Evolutionary conservation across 176 grass and related monocot genomes (phyloP).

Genomic region (Paspalum vaginatum): DNA sequence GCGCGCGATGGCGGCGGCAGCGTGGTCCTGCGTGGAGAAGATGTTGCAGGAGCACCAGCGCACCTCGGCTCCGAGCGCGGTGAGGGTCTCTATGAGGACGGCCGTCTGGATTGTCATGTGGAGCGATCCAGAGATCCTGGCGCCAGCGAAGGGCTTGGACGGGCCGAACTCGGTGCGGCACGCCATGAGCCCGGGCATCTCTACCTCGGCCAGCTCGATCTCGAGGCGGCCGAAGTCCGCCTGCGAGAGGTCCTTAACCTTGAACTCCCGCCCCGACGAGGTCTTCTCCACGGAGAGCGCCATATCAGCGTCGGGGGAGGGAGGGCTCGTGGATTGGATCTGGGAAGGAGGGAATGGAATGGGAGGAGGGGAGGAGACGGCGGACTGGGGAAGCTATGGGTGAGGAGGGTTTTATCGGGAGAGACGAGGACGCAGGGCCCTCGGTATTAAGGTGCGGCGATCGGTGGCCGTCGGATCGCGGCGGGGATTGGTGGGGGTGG

Average conservation of each 20-base stretch:
- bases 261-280: slow-evolving; percentile 80
- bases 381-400: background rate
- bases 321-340: slow-evolving; percentile 32
- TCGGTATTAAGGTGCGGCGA: background rate
- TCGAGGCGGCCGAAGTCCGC: slow-evolving; percentile 91
- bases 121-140: slow-evolving; percentile 85
- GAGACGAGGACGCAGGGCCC: background rate
- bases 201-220: slow-evolving; percentile 92
- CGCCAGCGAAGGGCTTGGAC: slow-evolving; percentile 74
- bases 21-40: slow-evolving; percentile 99
- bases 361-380: slow-evolving; percentile 15
- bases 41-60: slow-evolving; percentile 99
- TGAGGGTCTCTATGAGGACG: slow-evolving; percentile 97
- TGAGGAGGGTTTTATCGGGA: slow-evolving; percentile 30
- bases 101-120: slow-evolving; percentile 99
- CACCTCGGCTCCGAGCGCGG: slow-evolving; percentile 87
- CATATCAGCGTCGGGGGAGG: slow-evolving; percentile 40
- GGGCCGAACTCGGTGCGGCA: slow-evolving; percentile 90
- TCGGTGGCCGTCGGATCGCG: slow-evolving; percentile 23
- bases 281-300: slow-evolving; percentile 92
- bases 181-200: slow-evolving; percentile 96
- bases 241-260: slow-evolving; percentile 96
- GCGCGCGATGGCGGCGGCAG: slow-evolving; percentile 89
- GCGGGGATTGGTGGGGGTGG: slow-evolving; percentile 46
- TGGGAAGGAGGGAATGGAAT: background rate